phyloP scores from a whole-genome alignment of 140 eudicot genomes.

The Senecio squalidus region DNA sequence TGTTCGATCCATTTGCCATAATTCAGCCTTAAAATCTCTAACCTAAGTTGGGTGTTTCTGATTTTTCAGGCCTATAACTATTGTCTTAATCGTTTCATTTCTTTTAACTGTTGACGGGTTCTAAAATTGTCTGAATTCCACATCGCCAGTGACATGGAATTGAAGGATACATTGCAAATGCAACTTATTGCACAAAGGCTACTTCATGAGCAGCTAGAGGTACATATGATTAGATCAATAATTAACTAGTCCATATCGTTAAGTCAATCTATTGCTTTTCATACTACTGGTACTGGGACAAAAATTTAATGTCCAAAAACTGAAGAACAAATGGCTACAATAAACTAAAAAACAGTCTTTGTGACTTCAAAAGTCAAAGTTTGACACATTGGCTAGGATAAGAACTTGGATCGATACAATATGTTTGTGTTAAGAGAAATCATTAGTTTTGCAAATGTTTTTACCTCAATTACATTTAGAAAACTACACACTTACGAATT shows the following conservation, averaged over 20 bases:
- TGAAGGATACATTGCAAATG: constrained; percentile 46
- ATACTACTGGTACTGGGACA: neutral
- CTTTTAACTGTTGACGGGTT: too few species aligned
- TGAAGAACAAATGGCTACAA: neutral
- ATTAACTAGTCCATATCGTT: neutral
- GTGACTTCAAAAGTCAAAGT: neutral
- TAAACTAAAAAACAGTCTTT: neutral
- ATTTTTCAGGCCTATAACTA: too few species aligned
- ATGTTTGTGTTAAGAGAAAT: too few species aligned
- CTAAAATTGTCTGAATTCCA: too few species aligned
- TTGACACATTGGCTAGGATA: neutral
- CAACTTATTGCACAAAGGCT: constrained; percentile 67
- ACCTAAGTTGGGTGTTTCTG: too few species aligned
- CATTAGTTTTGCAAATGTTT: too few species aligned
- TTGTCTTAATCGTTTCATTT: too few species aligned
- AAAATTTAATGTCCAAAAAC: neutral
- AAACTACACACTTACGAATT: too few species aligned
- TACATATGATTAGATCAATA: too few species aligned
- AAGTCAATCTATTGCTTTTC: neutral
- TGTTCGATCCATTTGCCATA: too few species aligned
- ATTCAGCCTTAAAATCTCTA: too few species aligned
- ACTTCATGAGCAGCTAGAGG: constrained; percentile 78
- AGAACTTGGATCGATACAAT: neutral
- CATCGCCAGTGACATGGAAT: constrained; percentile 48
- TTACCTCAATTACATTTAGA: too few species aligned